A percentile compares a stretch with the other conserved stretches of the same genome.
phyloP scores from a whole-genome alignment of 2,329 filamentous ascomycete genomes.

The Lecanosticta acicola region DNA sequence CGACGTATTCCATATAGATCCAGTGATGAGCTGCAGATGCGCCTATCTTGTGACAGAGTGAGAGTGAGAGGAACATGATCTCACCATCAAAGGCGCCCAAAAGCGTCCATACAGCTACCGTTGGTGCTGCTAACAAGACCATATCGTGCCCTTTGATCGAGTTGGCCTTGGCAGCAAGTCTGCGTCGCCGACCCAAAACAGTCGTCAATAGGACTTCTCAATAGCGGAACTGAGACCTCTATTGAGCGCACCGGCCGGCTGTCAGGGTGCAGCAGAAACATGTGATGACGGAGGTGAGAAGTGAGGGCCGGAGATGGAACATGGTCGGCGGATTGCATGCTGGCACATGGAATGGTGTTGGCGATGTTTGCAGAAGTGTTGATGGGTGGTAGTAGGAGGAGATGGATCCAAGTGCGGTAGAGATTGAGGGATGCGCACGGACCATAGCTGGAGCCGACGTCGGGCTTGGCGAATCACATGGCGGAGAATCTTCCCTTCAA shows the following conservation, averaged over 20 bases:
- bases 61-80: background rate
- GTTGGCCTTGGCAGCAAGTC: constrained; percentile 11
- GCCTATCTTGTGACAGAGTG: background rate
- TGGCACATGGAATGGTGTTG: background rate
- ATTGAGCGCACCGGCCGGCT: constrained; percentile 8
- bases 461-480: no score
- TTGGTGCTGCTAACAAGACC: constrained; percentile 9
- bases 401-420: no score
- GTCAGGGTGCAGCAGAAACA: background rate
- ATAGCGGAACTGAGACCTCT: constrained; percentile 16
- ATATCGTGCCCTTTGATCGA: constrained; percentile 16
- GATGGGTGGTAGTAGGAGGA: no score
- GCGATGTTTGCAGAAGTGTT: no score
- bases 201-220: constrained; percentile 28
- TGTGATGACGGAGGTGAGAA: background rate
- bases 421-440: no score
- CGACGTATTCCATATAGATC: background rate
- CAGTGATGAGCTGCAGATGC: constrained; percentile 6
- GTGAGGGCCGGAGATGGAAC: background rate
- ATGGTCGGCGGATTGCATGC: background rate
- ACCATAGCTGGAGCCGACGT: no score
- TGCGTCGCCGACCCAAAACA: constrained; percentile 19
- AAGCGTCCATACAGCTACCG: background rate
- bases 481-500: no score
- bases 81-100: background rate